phyloP scores from a whole-genome alignment of 2,329 filamentous ascomycete genomes.

The Aureobasidium sp. region DNA sequence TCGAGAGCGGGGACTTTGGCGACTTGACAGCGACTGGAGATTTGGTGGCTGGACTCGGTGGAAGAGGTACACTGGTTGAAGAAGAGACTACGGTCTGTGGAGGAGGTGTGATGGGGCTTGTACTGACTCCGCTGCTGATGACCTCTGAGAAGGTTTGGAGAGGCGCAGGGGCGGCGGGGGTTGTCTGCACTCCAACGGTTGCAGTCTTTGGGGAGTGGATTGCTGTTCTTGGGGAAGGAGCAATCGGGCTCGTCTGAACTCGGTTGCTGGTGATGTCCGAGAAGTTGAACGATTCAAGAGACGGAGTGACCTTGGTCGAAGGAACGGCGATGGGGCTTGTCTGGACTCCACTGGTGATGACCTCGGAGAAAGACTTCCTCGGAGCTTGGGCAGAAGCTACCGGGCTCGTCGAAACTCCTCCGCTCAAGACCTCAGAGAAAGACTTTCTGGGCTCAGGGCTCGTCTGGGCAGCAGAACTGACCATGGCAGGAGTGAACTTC shows the following conservation, averaged over 20 bases:
- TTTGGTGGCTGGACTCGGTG: not conserved
- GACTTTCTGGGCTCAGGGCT: not conserved
- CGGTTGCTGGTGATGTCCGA: not conserved
- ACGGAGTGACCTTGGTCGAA: not conserved
- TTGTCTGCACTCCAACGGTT: not conserved
- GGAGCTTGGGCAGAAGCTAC: not conserved
- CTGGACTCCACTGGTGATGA: not conserved
- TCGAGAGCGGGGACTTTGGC: not conserved
- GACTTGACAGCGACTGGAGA: not conserved
- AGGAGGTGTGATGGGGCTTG: not conserved
- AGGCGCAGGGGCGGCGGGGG: not conserved
- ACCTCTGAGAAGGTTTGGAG: not conserved
- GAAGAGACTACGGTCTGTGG: not conserved
- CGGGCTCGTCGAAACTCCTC: not conserved
- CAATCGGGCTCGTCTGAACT: not conserved
- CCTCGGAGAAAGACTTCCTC: not conserved
- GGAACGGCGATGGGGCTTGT: not conserved
- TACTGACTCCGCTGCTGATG: not conserved
- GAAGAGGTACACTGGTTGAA: not conserved
- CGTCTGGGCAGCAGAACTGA: not conserved
- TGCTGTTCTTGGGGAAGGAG: not conserved
- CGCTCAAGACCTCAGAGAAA: not conserved
- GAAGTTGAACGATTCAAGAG: not conserved
- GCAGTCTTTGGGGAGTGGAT: not conserved
- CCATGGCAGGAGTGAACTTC: not conserved